Percentiles rank a stretch among this genome's conserved stretches.
phyloP scores from a whole-genome alignment of 306 rosid species.

The Inga oerstediana region DNA sequence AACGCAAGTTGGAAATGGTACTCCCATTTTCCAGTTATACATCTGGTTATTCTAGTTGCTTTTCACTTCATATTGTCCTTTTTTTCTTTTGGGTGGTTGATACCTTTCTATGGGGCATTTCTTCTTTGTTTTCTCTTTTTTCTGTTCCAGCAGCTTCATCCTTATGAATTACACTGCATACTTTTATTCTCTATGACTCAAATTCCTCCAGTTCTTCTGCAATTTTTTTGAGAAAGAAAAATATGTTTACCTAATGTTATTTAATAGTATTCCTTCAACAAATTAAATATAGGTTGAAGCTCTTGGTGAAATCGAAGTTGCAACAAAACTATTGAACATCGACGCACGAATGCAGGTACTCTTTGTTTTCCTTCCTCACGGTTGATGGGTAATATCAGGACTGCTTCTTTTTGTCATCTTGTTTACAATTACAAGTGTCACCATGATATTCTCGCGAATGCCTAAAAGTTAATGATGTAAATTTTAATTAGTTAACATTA shows the following conservation, averaged over 20 bases:
- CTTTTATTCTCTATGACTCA: conserved; percentile 10
- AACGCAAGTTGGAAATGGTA: conserved; percentile 92
- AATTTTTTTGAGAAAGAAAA: neutral
- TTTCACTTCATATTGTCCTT: conserved; percentile 1
- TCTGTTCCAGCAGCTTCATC: conserved; percentile 11
- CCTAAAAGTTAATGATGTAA: conserved; percentile 6
- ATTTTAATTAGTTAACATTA: conserved; percentile 14
- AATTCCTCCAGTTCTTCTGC: conserved; percentile 7
- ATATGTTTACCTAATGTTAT: conserved; percentile 24
- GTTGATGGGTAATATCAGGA: conserved; percentile 20
- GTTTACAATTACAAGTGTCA: conserved; percentile 3
- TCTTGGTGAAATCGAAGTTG: conserved; percentile 90
- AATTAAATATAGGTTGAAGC: conserved; percentile 83
- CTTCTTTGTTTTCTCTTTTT: neutral
- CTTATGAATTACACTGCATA: neutral
- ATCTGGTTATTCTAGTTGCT: conserved; percentile 28
- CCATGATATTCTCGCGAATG: neutral
- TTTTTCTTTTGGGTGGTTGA: neutral
- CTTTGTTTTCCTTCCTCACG: conserved; percentile 24
- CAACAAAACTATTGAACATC: conserved; percentile 73
- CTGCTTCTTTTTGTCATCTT: neutral
- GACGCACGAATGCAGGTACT: conserved; percentile 67
- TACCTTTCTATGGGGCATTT: conserved; percentile 6
- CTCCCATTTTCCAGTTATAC: conserved; percentile 27
- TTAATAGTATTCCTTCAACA: conserved; percentile 28